These are phyloP conservation scores for Metschnikowia dekortorum DNA, from an alignment of 805 yeast species.

Conservation along the genomic window DNA sequence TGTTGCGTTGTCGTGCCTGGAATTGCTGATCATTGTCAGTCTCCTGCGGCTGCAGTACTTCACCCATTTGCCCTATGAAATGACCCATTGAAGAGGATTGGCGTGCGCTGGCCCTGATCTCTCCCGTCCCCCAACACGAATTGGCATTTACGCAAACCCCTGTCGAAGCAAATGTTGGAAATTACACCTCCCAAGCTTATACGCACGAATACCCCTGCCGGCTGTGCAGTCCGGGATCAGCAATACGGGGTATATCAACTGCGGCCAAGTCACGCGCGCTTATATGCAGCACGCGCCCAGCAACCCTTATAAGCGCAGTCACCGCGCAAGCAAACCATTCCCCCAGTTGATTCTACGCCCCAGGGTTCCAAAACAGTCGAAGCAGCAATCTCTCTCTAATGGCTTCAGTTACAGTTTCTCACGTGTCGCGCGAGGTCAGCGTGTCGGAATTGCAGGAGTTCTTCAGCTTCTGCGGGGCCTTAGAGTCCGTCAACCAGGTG, in stretches of 20 bases:
- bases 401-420: slow-evolving; percentile 50
- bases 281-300: background rate
- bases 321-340: background rate
- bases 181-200: no score
- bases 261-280: background rate
- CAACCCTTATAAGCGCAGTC: background rate
- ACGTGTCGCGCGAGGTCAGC: slow-evolving; percentile 48
- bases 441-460: slow-evolving; percentile 56
- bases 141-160: no score
- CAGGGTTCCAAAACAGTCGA: background rate
- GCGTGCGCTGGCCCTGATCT: no score
- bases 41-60: no score
- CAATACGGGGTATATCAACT: background rate
- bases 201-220: no score
- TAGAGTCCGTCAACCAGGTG: slow-evolving; percentile 31
- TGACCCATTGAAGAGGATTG: no score
- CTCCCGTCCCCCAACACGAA: no score
- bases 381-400: slow-evolving; percentile 10
- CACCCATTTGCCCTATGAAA: no score
- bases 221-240: background rate
- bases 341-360: background rate
- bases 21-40: no score
- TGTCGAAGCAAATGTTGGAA: no score
- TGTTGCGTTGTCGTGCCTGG: no score
- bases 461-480: slow-evolving; percentile 69